A percentile compares a stretch with the other conserved stretches of the same genome.
phyloP scores from a whole-genome alignment of 2,329 filamentous ascomycete genomes.

The Botrytis hyacinthi region DNA sequence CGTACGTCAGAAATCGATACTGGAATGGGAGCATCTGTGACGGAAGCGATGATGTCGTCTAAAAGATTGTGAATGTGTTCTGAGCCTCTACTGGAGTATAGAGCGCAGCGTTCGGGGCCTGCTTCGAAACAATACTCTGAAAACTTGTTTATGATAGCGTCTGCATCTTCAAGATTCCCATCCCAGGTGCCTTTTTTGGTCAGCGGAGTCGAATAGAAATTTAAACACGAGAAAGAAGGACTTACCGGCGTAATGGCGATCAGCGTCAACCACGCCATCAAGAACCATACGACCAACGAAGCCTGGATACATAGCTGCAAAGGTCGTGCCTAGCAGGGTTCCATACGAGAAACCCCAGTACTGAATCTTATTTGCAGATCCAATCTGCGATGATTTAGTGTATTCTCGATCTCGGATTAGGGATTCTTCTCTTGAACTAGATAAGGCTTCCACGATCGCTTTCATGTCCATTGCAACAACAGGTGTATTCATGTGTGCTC shows the following conservation, averaged over 20 bases:
- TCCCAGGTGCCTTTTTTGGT: conserved; percentile 5
- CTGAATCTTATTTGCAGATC: neutral
- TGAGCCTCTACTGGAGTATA: neutral
- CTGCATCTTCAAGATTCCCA: conserved; percentile 2
- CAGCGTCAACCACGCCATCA: conserved; percentile 34
- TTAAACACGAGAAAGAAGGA: neutral
- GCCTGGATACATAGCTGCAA: conserved; percentile 46
- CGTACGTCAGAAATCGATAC: neutral
- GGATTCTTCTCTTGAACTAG: neutral
- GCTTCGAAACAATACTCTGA: neutral
- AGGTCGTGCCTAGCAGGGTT: conserved; percentile 42
- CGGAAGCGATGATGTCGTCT: neutral
- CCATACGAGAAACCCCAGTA: neutral
- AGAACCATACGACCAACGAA: conserved; percentile 44
- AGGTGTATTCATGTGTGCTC: neutral
- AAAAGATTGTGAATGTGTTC: neutral
- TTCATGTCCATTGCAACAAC: neutral
- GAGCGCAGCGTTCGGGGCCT: neutral
- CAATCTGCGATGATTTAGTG: neutral
- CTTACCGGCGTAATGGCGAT: conserved; percentile 24
- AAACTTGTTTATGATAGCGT: neutral
- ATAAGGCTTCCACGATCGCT: neutral
- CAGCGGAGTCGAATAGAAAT: neutral
- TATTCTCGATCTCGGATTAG: neutral
- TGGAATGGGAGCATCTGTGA: neutral